Percentiles rank a stretch among this genome's conserved stretches.
These are phyloP conservation scores for Tricholoma terreum DNA, from an alignment of 768 basidiomycete species.

Conservation along the genomic window DNA sequence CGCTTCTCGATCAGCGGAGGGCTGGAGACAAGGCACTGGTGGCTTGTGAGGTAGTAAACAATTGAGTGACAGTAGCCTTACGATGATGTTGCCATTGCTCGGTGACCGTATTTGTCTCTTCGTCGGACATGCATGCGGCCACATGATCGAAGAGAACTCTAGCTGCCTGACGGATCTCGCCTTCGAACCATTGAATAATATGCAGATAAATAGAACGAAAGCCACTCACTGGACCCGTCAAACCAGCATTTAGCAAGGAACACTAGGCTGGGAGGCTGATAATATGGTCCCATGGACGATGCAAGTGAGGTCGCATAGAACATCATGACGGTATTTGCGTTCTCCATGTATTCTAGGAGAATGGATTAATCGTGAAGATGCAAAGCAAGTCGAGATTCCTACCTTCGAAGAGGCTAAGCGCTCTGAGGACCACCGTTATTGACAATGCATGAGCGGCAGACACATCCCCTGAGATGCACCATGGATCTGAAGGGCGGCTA, in stretches of 20 bases:
- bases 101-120: slow-evolving; percentile 45
- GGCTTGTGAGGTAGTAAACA: slow-evolving; percentile 43
- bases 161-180: slow-evolving; percentile 75
- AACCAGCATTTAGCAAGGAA: slow-evolving; percentile 78
- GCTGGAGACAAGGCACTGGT: slow-evolving; percentile 61
- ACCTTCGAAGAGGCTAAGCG: slow-evolving; percentile 75
- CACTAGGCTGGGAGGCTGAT: slow-evolving; percentile 66
- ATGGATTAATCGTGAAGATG: slow-evolving; percentile 4
- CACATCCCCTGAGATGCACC: slow-evolving; percentile 70
- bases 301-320: slow-evolving; percentile 79
- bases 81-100: slow-evolving; percentile 15
- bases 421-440: slow-evolving; percentile 64
- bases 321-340: slow-evolving; percentile 68
- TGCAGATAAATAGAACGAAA: not conserved
- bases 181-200: slow-evolving; percentile 30
- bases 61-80: not conserved
- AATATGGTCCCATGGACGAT: slow-evolving; percentile 54
- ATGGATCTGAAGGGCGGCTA: slow-evolving; percentile 41
- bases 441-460: slow-evolving; percentile 71
- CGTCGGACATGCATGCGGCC: slow-evolving; percentile 63
- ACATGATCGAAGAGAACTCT: slow-evolving; percentile 76
- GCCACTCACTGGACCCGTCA: slow-evolving; percentile 59
- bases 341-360: slow-evolving; percentile 58
- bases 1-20: slow-evolving; percentile 57
- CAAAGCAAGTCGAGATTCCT: not conserved